Conservation (phyloP, 148 eudicot genomes). For the Cornus suecica region DNA sequence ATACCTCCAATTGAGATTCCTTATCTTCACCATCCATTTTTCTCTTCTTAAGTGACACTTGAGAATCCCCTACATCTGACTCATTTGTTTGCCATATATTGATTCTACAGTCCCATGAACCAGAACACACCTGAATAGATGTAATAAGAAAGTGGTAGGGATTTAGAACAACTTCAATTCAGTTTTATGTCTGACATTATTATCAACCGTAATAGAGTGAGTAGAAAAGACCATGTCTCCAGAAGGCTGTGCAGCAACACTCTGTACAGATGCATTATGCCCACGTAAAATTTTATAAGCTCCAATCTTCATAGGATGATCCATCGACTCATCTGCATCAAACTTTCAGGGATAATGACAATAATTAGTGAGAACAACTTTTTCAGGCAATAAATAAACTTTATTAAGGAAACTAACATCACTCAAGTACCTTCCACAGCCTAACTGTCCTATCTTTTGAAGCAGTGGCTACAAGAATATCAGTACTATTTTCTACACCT, state of each 20-base stretch:
- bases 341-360: constrained; percentile 32
- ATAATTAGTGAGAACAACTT: constrained; percentile 3
- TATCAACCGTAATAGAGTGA: not conserved
- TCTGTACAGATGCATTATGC: constrained; percentile 75
- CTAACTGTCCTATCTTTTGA: constrained; percentile 85
- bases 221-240: constrained; percentile 65
- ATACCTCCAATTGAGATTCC: constrained; percentile 71
- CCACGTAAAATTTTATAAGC: constrained; percentile 78
- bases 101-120: constrained; percentile 89
- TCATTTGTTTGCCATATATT: constrained; percentile 76
- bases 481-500: constrained; percentile 37
- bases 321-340: constrained; percentile 37
- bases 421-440: constrained; percentile 73
- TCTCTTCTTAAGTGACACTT: constrained; percentile 77
- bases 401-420: constrained; percentile 3
- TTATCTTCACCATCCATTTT: constrained; percentile 45
- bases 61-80: constrained; percentile 43
- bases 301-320: constrained; percentile 42
- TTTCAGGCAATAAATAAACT: not conserved
- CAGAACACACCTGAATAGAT: constrained; percentile 71
- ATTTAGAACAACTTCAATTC: not conserved
- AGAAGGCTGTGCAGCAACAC: constrained; percentile 64
- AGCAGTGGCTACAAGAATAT: constrained; percentile 60
- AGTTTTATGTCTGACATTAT: not conserved
- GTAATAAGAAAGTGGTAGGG: constrained; percentile 10